Base-by-base conservation (phyloP, 2,329 filamentous ascomycete genomes). In the Penicillium sumatraense region DNA sequence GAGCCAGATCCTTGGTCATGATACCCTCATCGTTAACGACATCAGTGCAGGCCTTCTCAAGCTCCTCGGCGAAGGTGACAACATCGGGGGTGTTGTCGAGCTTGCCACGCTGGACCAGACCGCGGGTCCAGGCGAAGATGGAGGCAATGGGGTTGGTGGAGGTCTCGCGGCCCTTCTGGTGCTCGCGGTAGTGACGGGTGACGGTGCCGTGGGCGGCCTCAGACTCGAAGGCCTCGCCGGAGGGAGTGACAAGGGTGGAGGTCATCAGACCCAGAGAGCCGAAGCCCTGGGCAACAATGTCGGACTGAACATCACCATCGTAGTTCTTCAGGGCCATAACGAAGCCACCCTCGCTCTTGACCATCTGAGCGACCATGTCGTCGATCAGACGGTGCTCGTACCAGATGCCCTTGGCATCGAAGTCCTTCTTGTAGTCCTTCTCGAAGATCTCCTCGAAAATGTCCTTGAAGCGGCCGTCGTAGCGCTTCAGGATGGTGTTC, bases 341-440 rank as follows among this genome's bases (percentile, higher is more conserved):
- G 80, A 95, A 97, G 61, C 95, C 95, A 68, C 95, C 95, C 70
- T 89, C 86, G 80, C 90, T 95, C 90, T 99, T 99, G 84, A 99
- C 90, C 95, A 99, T 99, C 85, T 99, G 95, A 47, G 95, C 95
- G 62, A 99, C 95, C 95, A 99, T 98, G 80, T 99, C 95, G 80
- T 99, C 95, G 72, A 99, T 98, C 66, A 99, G 84, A 71, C 95
- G 90, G 82, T 99, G 95, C 87, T 99, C 95, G 75, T 99, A 98
- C 95, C 95, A 98, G 80, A 98, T 96, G 61, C 86, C 86, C 83
- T 92, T 91, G 71, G 88, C 88, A 75, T 97, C 93, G 68, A 98
- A 98, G 41, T 91, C 85, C 75, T 86, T 83, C 83, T 90, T 89
- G 83, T 98, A 99, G 68, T 88, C 81, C 56, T 83, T 84, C 61